Evolutionary conservation across 441 rosid genomes (phyloP), one percentile per base, ranked within the genome.

Genomic region (Iberis amara): DNA sequence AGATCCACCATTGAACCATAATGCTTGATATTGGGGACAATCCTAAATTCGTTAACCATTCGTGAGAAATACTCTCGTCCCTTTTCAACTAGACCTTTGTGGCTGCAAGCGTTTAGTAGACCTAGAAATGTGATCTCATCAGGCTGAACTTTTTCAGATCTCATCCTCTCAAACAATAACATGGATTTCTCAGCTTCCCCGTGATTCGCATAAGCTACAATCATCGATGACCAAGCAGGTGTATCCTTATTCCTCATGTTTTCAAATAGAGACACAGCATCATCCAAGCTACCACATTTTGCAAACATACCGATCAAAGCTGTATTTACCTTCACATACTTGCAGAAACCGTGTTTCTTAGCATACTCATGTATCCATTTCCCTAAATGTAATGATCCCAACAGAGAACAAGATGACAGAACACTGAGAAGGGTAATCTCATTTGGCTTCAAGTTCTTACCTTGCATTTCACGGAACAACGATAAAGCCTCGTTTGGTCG

Each of bases 281-380:
- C 78, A 47, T 78, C 79, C 76, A 85, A 83, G 73, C 89, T 79
- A 55, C 95, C 95, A 4, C 89, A 85, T 63, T 88, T 88, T 0
- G 87, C 85, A 72, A 76, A 83, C 95, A 83, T 83, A 65, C 80
- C 85, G 11, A 89, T 76, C 49, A 82, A 72, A 3, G 90, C 89
- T 8, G 94, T 86, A 21, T 75, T 83, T 59, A 81, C 92, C 35
- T 89, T 89, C 57, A 81, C 71, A 59, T 59, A 70, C 54, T 70
- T 68, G 72, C 77, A 70, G 14, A 86, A 73, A 8, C 77, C 74
- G 7, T 74, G 55, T 70, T 81, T 77, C 75, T 73, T 77, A 21
- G 80, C 83, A 57, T 78, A 81, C 61, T 89, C 88, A 65, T 86
- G 94, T 10, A 83, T 70, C 92, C 97, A 89, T 60, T 78, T 89